Evolutionary conservation across 1,284 basidiomycete genomes (phyloP), one percentile per base, ranked within the genome.

Genomic region (Ustilago cynodontis): DNA sequence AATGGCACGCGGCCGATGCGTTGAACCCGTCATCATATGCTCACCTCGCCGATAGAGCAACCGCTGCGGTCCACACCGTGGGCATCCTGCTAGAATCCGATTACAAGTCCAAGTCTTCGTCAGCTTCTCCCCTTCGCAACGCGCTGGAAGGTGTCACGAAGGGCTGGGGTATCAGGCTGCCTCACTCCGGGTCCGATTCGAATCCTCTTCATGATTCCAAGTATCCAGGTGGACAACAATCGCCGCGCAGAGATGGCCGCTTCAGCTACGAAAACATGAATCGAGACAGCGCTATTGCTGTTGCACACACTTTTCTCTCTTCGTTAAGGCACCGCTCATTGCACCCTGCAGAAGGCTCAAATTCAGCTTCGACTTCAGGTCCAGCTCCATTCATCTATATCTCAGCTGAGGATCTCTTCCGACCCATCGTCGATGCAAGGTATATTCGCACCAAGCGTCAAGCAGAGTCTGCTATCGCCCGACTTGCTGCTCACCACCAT

Each of bases 381-480:
- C 75, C 69, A 3, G 70, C 74, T 28, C 90, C 94, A 6, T 98
- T 99, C 87, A 89, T 98, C 49, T 98, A 93, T 87, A 89, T 99
- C 71, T 99, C 96, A 35, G 95, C 96, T 5, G 95, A 95, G 80
- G 95, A 98, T 83, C 90, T 95, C 49, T 94, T 92, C 87, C 90
- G 93, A 28, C 96, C 96, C 1, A 83, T 96, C 75, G 90, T 98
- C 35, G 91, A 95, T 26, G 88, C 90, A 0, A 88, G 92, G 45
- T 98, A 98, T 87, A 94, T 97, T 77, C 88, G 91, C 81, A 92
- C 93, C 5, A 98, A 99, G 87, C 91, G 94, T 22, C 91, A 95
- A 83, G 94, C 96, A 18, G 95, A 98, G 83, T 85, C 87, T 26
- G 88, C 88, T 35, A 93, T 98, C 60, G 43, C 71, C 5, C 65